phyloP scores from a whole-genome alignment of 306 rosid genomes.

The Prinsepia uniflora region DNA sequence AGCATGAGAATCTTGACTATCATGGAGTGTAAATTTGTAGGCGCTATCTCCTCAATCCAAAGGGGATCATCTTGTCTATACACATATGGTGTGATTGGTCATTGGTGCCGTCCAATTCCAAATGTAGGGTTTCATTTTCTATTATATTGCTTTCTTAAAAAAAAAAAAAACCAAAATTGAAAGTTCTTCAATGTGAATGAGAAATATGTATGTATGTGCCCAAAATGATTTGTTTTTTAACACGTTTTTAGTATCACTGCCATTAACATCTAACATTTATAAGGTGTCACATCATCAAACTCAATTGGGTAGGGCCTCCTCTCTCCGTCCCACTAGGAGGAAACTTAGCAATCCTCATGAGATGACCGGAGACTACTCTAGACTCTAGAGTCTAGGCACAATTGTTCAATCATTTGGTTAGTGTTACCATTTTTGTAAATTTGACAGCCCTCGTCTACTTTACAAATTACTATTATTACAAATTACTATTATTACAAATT shows the following conservation, averaged over 20 bases:
- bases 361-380: too few species aligned
- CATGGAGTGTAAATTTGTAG: not conserved
- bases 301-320: not conserved
- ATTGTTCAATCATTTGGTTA: too few species aligned
- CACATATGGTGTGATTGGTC: too few species aligned
- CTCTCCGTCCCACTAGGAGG: not conserved
- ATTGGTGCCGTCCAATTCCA: not conserved
- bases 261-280: not conserved
- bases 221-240: not conserved
- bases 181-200: too few species aligned
- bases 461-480: too few species aligned
- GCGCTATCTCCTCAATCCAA: not conserved
- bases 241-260: not conserved
- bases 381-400: too few species aligned
- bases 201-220: not conserved
- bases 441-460: too few species aligned
- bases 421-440: too few species aligned
- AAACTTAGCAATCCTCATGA: too few species aligned
- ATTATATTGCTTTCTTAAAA: not conserved
- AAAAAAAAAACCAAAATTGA: too few species aligned
- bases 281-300: not conserved
- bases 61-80: not conserved
- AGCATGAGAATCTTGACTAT: conserved; percentile 16
- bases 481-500: too few species aligned
- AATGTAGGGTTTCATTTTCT: not conserved